Base-by-base conservation (phyloP, 345 rosid genomes). In the Sonneratia alba region DNA sequence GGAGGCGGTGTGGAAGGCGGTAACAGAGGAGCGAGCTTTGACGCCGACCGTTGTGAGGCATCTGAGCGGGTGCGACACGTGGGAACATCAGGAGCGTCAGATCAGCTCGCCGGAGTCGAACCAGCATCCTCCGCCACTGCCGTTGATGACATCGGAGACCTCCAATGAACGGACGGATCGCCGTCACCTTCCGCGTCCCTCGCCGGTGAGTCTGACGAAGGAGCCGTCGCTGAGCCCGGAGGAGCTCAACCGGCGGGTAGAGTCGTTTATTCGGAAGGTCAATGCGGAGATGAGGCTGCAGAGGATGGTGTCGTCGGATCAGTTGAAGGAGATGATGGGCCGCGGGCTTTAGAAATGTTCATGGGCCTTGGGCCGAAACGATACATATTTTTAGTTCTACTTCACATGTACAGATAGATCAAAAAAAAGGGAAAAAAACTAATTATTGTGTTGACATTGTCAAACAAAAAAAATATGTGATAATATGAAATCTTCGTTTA, bases 241-340 rank as follows among this genome's bases (percentile, higher is more conserved):
- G 62, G 97, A 89, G 83, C 77, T 91, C 85, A 91, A 89, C 75
- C 80, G 83, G 37, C 83, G 89, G 66, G 97, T 76, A 0, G 97
- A 91, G 38, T 88, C 81, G 77, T 89, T 91, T 68, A 91, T 91
- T 10, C 81, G 80, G 74, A 91, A 89, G 84, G 80, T 84, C 27
- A 84, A 91, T 18, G 87, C 89, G 32, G 93, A 89, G 71, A 91
- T 91, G 91, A 86, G 86, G 86, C 22, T 91, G 71, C 93, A 91
- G 75, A 81, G 97, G 53, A 67, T 79, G 62, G 88, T 84, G 85
- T 82, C 93, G 6, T 10, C 87, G 59, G 85, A 86, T 71, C 92
- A 80, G 74, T 81, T 79, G 70, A 77, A 80, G 78, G 87, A 82
- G 71, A 85, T 79, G 79, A 75, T 83, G 13, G 65, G 74, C 2